Evolutionary conservation across 2,329 filamentous ascomycete genomes (phyloP), one percentile per base, ranked within the genome.

Genomic region (Cercospora citrullina): DNA sequence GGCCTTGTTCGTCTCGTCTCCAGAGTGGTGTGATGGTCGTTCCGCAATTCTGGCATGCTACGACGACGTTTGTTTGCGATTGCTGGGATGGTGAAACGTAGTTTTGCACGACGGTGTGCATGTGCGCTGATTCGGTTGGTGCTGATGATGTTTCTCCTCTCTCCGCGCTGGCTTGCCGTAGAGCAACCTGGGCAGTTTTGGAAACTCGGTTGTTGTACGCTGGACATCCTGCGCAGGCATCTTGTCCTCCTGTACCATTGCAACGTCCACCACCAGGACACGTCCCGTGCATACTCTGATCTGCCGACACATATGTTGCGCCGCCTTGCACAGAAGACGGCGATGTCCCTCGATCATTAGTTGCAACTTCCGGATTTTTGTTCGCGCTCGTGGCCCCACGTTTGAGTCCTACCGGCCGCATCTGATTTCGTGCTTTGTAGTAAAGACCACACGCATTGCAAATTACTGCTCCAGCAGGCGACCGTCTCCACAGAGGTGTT

Each of bases 361-460:
- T 69, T 45, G 81, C 78, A 26, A 73, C 73, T 39, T 72, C 65
- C 83, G 26, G 79, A 73, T 55, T 69, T 55, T 70, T 75, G 39
- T 61, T 65, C 3, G 74, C 66, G 30, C 77, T 71, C 62, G 81
- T 78, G 30, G 88, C 86, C 10, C 91, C 88, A 69, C 93, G 90
- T 81, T 96, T 97, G 67, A 97, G 83, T 75, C 93, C 97, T 6
- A 93, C 95, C 14, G 95, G 95, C 61, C 95, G 89, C 74, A 92
- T 89, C 70, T 94, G 91, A 78, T 98, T 98, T 72, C 95, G 89
- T 9, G 94, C 94, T 80, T 98, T 98, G 70, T 92, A 85, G 79
- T 99, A 99, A 16, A 99, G 85, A 51, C 95, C 95, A 77, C 95
- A 99, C 5, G 95, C 95, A 81, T 99, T 99, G 82, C 95, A 99